phyloP scores from a whole-genome alignment of 306 rosid species.

The Cercis canadensis region DNA sequence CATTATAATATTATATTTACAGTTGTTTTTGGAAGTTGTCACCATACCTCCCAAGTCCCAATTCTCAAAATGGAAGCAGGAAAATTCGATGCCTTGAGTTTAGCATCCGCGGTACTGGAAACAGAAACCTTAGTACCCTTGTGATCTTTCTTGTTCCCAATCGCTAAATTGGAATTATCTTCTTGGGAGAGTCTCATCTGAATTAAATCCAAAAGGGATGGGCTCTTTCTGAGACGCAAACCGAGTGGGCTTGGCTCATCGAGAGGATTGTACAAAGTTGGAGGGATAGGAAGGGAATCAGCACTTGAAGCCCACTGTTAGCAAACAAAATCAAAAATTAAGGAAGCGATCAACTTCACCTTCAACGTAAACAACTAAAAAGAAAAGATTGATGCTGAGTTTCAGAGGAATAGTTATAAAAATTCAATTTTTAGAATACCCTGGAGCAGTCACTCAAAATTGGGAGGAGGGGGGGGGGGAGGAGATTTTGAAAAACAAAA shows the following conservation, averaged over 20 bases:
- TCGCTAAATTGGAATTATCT: conserved; percentile 29
- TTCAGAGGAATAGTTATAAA: conserved; percentile 1
- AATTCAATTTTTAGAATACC: background rate
- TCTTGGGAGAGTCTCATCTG: conserved; percentile 78
- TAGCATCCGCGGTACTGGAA: conserved; percentile 46
- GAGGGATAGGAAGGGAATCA: conserved; percentile 31
- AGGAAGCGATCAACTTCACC: background rate
- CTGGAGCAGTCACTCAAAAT: background rate
- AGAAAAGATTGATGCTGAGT: background rate
- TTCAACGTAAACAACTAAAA: background rate
- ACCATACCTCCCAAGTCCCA: conserved; percentile 81
- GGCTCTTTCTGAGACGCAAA: conserved; percentile 78
- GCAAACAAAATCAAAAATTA: background rate
- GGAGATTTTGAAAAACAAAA: background rate
- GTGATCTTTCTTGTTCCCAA: conserved; percentile 48
- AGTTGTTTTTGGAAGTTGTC: background rate
- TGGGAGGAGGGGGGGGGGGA: background rate
- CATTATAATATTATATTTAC: background rate
- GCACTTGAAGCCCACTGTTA: conserved; percentile 42
- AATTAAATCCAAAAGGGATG: conserved; percentile 84
- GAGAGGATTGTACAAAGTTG: conserved; percentile 53
- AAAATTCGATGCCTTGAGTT: conserved; percentile 83
- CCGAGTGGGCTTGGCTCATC: conserved; percentile 92
- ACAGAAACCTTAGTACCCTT: conserved; percentile 41
- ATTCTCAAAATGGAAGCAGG: conserved; percentile 70